Conservation (phyloP, 2,329 filamentous ascomycete genomes). For the Ophiocordyceps sinensis region DNA sequence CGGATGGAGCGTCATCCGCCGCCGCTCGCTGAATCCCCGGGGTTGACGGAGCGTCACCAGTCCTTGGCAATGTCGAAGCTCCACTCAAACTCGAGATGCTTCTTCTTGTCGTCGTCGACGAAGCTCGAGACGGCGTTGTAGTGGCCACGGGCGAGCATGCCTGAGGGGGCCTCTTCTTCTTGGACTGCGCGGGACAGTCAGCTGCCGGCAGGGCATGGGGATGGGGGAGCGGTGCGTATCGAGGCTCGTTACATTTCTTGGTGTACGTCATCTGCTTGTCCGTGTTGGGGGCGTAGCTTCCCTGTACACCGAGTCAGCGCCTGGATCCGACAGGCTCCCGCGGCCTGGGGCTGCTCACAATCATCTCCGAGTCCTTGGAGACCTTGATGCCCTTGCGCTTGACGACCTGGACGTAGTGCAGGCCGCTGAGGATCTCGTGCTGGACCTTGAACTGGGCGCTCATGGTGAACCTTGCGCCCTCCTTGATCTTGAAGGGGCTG, state of each 20-base stretch:
- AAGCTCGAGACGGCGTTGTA: constrained; percentile 87
- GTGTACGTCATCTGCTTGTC: constrained; percentile 71
- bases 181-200: constrained; percentile 44
- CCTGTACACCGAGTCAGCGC: constrained; percentile 31
- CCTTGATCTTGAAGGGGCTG: constrained; percentile 95
- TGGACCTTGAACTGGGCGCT: constrained; percentile 89
- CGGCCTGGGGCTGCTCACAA: constrained; percentile 37
- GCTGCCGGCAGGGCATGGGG: not conserved
- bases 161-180: constrained; percentile 80
- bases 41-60: constrained; percentile 44
- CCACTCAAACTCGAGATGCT: constrained; percentile 89
- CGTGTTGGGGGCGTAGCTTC: constrained; percentile 87
- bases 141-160: constrained; percentile 78
- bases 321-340: too few species aligned
- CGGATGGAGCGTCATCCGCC: too few species aligned
- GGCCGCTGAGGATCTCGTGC: constrained; percentile 84
- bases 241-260: constrained; percentile 64
- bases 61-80: constrained; percentile 94
- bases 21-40: not conserved
- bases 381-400: constrained; percentile 78
- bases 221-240: constrained; percentile 5
- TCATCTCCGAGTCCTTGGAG: constrained; percentile 95
- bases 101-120: constrained; percentile 86
- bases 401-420: constrained; percentile 92
- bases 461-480: constrained; percentile 88